Evolutionary conservation across 2,329 filamentous ascomycete species (phyloP).

Genomic region (Ploettnerulaceae sp.): DNA sequence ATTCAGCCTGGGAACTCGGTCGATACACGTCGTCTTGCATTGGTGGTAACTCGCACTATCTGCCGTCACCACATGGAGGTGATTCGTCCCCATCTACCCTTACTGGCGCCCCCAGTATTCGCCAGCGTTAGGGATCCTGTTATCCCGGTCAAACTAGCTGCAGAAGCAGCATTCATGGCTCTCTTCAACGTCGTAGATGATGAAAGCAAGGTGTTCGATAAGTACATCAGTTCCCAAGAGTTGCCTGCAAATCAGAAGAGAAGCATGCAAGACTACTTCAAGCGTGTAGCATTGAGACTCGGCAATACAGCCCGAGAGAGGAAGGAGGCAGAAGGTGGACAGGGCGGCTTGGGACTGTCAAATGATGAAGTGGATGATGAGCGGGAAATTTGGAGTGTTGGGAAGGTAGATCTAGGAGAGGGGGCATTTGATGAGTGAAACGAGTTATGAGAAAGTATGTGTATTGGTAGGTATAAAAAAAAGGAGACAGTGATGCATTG

Average conservation of each 20-base stretch:
- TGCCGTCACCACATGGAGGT: constrained; percentile 74
- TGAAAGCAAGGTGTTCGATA: constrained; percentile 82
- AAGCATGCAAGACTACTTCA: constrained; percentile 96
- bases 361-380: constrained; percentile 94
- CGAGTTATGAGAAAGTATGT: constrained; percentile 9
- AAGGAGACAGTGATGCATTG: neutral
- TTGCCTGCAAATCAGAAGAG: constrained; percentile 71
- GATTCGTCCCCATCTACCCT: constrained; percentile 71
- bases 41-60: constrained; percentile 84
- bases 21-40: constrained; percentile 78
- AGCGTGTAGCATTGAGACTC: constrained; percentile 78
- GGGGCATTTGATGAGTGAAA: constrained; percentile 32
- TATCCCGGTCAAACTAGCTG: constrained; percentile 92
- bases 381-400: constrained; percentile 92
- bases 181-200: constrained; percentile 88
- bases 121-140: constrained; percentile 83
- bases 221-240: constrained; percentile 71
- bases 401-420: constrained; percentile 77
- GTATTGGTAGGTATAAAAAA: neutral
- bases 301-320: constrained; percentile 85
- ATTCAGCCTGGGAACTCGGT: constrained; percentile 73
- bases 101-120: constrained; percentile 82
- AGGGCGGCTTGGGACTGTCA: constrained; percentile 76
- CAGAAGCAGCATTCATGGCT: constrained; percentile 88
- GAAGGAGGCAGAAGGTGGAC: constrained; percentile 84